Evolutionary conservation across 2,329 filamentous ascomycete species (phyloP), one percentile per base, ranked within the genome.

Genomic region (Colletotrichum cereale): DNA sequence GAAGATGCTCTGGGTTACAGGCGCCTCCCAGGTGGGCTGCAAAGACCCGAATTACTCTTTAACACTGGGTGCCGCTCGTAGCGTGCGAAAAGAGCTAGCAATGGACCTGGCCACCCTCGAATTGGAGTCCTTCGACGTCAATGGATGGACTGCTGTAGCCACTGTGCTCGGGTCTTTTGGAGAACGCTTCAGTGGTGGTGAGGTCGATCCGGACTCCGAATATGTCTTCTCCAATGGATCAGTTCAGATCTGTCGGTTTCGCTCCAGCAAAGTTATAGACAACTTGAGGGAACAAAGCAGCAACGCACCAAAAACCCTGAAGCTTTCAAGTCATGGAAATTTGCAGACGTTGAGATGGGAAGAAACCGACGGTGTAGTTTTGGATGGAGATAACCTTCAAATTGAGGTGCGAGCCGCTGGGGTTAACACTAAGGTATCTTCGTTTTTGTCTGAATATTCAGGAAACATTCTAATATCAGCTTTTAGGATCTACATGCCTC

Each of bases 1-100:
- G 26, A 72, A 52, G 5, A 53, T 80, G 29, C 70, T 82, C 7
- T 82, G 80, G 80, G 57, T 82, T 10, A 82, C 80, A 2, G 75
- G 75, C 2, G 73, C 75, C 1, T 72, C 72, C 6, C 78, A 81
- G 36, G 66, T 78, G 1, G 36, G 65, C 0, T 80, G 78, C 56
- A 14, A 31, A 5, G 75, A 79, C 36, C 80, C 80, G 0, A 53
- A 72, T 16, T 79, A 76, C 26, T 78, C 78, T 0, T 74, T 76
- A 18, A 64, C 75, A 10, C 67, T 81, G n/a, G 81, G 81, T 1
- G 42, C 75, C 0, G 75, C 77, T 1, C 74, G 81, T 1, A 77
- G 75, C 2, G 71, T 81, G 10, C 79, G 79, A 21, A 73, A 71
- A 5, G 80, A 82, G 73, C 62, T 76, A 21, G 66, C 65, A 0